Conservation (phyloP, 345 rosid species). For the Eucalyptus cladocalyx region DNA sequence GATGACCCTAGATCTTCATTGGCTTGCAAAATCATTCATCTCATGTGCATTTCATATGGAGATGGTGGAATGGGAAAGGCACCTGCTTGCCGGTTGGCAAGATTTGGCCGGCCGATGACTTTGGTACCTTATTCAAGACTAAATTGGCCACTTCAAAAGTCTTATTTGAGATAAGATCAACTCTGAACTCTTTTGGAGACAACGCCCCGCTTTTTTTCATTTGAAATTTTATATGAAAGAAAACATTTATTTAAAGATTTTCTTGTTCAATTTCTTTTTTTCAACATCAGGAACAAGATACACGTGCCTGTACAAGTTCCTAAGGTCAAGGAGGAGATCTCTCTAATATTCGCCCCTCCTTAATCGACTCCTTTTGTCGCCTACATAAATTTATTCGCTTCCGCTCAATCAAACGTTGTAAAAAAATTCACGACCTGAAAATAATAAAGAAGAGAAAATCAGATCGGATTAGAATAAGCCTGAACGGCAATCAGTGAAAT, state of each 20-base stretch:
- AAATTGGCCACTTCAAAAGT: neutral
- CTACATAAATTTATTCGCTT: slow-evolving; percentile 1
- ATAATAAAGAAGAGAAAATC: neutral
- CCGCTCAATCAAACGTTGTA: slow-evolving; percentile 51
- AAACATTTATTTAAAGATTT: neutral
- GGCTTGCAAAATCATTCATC: neutral
- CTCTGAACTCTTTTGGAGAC: neutral
- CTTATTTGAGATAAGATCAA: neutral
- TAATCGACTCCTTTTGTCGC: neutral
- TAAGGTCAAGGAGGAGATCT: neutral
- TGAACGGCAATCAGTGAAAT: neutral
- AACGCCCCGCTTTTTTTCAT: neutral
- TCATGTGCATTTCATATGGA: neutral
- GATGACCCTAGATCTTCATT: neutral
- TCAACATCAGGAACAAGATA: slow-evolving; percentile 9
- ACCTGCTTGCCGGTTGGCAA: neutral
- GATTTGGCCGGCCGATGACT: neutral
- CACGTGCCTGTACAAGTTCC: neutral
- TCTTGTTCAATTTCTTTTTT: slow-evolving; percentile 1
- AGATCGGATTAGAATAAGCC: neutral
- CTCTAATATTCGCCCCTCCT: neutral
- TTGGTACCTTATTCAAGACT: neutral
- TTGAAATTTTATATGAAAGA: neutral
- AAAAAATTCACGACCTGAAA: slow-evolving; percentile 48
- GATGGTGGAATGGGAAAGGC: neutral